phyloP scores from a whole-genome alignment of 2,329 filamentous ascomycete species.

The Phaeophleospora eucalypticola region DNA sequence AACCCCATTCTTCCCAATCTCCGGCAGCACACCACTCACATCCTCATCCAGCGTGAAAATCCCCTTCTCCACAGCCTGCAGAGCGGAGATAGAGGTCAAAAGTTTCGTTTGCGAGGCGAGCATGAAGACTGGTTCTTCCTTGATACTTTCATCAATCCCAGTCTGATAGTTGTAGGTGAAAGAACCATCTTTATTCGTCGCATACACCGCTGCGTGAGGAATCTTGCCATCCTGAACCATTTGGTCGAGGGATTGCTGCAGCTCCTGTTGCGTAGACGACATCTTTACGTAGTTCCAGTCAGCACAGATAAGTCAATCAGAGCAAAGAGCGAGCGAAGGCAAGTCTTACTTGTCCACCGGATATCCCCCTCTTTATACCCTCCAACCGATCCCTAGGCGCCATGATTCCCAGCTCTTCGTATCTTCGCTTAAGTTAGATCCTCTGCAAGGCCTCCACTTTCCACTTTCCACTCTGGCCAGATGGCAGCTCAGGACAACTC shows the following conservation, averaged over 20 bases:
- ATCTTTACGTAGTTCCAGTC: background rate
- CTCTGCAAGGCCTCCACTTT: too few species aligned
- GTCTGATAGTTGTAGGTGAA: slow-evolving; percentile 31
- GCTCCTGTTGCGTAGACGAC: slow-evolving; percentile 4
- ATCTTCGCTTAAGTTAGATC: background rate
- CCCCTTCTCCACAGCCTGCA: slow-evolving; percentile 55
- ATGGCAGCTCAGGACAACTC: too few species aligned
- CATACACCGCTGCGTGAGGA: slow-evolving; percentile 29
- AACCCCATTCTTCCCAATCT: slow-evolving; percentile 47
- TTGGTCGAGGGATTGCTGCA: slow-evolving; percentile 27
- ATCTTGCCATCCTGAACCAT: slow-evolving; percentile 30
- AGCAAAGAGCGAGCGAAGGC: background rate
- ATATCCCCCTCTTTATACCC: background rate
- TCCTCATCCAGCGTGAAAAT: slow-evolving; percentile 46
- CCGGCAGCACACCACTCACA: slow-evolving; percentile 44
- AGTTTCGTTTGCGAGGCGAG: slow-evolving; percentile 42
- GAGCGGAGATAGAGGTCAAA: slow-evolving; percentile 48
- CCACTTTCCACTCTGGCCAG: too few species aligned
- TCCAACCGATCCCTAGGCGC: background rate
- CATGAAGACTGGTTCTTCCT: slow-evolving; percentile 29
- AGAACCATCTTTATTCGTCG: slow-evolving; percentile 27
- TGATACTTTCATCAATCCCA: slow-evolving; percentile 26
- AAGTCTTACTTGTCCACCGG: background rate
- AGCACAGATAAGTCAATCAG: background rate
- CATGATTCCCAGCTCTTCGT: background rate